A percentile compares a stretch with the other conserved stretches of the same genome.
These are phyloP conservation scores for Mentha longifolia DNA, from an alignment of 257 asterid genomes.

Conservation along the genomic window DNA sequence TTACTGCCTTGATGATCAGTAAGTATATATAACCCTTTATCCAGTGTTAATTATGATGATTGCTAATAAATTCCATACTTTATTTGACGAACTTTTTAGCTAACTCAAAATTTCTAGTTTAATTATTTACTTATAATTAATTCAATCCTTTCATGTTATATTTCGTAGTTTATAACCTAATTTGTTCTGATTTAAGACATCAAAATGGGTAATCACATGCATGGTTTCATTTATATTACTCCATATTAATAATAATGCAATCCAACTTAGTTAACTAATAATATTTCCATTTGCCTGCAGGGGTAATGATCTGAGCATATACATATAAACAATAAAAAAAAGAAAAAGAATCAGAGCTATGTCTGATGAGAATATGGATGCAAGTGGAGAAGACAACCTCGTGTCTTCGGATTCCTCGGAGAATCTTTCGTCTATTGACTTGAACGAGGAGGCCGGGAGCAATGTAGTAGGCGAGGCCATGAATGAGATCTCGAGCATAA, in stretches of 20 bases:
- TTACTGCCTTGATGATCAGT: slow-evolving; percentile 12
- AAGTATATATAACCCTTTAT: slow-evolving; percentile 26
- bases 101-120: neutral
- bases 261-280: neutral
- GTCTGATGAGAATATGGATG: slow-evolving; percentile 40
- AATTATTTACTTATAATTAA: neutral
- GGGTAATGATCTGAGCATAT: neutral
- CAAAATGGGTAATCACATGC: neutral
- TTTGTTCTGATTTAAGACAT: neutral
- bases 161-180: neutral
- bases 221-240: neutral
- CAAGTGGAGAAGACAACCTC: slow-evolving; percentile 29
- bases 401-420: slow-evolving; percentile 47
- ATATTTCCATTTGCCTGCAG: neutral
- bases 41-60: too few species aligned
- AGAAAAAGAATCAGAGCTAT: slow-evolving; percentile 2
- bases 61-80: neutral
- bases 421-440: slow-evolving; percentile 55
- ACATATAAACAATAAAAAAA: neutral
- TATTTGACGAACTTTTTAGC: neutral
- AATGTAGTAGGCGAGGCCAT: slow-evolving; percentile 38
- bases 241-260: neutral
- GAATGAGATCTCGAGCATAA: slow-evolving; percentile 36
- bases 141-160: neutral
- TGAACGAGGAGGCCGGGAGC: slow-evolving; percentile 68